Evolutionary conservation across 73 alveolate genomes (phyloP).

Genomic region (Paramecium bursaria): DNA sequence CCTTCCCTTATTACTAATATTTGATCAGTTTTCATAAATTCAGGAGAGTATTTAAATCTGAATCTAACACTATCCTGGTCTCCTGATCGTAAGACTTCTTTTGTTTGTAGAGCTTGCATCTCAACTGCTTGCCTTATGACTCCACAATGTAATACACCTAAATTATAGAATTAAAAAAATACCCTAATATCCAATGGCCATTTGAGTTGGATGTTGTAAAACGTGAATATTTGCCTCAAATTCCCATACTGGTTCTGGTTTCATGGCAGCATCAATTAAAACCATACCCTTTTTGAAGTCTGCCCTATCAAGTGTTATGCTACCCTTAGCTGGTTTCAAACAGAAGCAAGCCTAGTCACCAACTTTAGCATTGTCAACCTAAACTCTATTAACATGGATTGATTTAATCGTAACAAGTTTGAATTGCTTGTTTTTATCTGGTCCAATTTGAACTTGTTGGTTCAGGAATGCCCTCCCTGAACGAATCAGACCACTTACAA

Average conservation of each 20-base stretch:
- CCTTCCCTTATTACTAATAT: slow-evolving; percentile 51
- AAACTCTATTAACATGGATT: slow-evolving; percentile 86
- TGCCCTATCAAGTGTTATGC: slow-evolving; percentile 84
- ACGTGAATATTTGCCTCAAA: slow-evolving; percentile 95
- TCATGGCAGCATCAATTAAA: slow-evolving; percentile 77
- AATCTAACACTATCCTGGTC: slow-evolving; percentile 45
- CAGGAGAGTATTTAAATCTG: slow-evolving; percentile 32
- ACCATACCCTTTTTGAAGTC: slow-evolving; percentile 95
- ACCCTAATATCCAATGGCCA: slow-evolving; percentile 62
- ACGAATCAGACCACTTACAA: slow-evolving; percentile 88
- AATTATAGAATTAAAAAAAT: too few relatives aligned
- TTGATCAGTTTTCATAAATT: slow-evolving; percentile 24
- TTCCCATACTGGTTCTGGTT: slow-evolving; percentile 83
- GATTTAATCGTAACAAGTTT: slow-evolving; percentile 85
- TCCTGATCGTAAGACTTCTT: slow-evolving; percentile 36
- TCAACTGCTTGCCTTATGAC: slow-evolving; percentile 57
- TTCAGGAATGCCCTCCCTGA: slow-evolving; percentile 85
- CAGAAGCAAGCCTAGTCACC: slow-evolving; percentile 94
- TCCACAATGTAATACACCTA: slow-evolving; percentile 61
- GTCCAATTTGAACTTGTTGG: slow-evolving; percentile 85
- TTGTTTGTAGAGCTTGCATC: not conserved
- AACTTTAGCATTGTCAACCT: slow-evolving; percentile 83
- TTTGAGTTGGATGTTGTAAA: slow-evolving; percentile 97
- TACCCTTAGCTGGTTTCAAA: slow-evolving; percentile 88
- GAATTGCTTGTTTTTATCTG: slow-evolving; percentile 82